Percentiles rank a stretch among this genome's conserved stretches.
Evolutionary conservation across 352 stramenopile genomes (phyloP).

Genomic region (Phytopythium litorale): DNA sequence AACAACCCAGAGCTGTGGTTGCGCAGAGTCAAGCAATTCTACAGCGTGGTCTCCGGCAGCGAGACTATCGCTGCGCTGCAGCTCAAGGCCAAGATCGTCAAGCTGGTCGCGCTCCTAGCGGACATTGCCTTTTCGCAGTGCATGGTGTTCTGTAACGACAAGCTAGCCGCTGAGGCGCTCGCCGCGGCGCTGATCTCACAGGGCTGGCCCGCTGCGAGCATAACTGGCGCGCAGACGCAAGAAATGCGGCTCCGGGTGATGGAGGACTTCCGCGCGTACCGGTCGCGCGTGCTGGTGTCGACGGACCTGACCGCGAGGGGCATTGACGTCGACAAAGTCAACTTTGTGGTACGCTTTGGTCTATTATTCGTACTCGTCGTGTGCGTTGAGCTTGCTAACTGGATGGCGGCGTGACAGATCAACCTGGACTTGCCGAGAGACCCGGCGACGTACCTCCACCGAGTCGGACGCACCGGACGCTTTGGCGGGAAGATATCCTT

Average conservation of each 20-base stretch:
- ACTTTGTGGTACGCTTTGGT: slow-evolving; percentile 48
- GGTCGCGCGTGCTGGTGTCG: slow-evolving; percentile 63
- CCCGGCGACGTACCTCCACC: slow-evolving; percentile 75
- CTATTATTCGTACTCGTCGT: background rate
- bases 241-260: slow-evolving; percentile 56
- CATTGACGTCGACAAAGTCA: slow-evolving; percentile 76
- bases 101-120: slow-evolving; percentile 48
- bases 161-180: slow-evolving; percentile 65
- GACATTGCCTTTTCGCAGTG: slow-evolving; percentile 73
- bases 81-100: slow-evolving; percentile 55
- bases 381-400: background rate
- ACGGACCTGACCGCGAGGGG: slow-evolving; percentile 74
- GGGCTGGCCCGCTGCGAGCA: slow-evolving; percentile 56
- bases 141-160: slow-evolving; percentile 86
- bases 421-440: slow-evolving; percentile 73
- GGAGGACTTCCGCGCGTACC: slow-evolving; percentile 45
- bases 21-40: slow-evolving; percentile 65
- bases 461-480: slow-evolving; percentile 65
- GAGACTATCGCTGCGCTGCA: slow-evolving; percentile 11
- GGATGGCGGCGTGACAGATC: slow-evolving; percentile 17
- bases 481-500: slow-evolving; percentile 76
- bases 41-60: slow-evolving; percentile 35
- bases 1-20: slow-evolving; percentile 63
- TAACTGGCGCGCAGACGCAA: slow-evolving; percentile 67
- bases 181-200: slow-evolving; percentile 42